These are phyloP conservation scores for Striga hermonthica DNA, from an alignment of 305 asterid species.

Conservation along the genomic window DNA sequence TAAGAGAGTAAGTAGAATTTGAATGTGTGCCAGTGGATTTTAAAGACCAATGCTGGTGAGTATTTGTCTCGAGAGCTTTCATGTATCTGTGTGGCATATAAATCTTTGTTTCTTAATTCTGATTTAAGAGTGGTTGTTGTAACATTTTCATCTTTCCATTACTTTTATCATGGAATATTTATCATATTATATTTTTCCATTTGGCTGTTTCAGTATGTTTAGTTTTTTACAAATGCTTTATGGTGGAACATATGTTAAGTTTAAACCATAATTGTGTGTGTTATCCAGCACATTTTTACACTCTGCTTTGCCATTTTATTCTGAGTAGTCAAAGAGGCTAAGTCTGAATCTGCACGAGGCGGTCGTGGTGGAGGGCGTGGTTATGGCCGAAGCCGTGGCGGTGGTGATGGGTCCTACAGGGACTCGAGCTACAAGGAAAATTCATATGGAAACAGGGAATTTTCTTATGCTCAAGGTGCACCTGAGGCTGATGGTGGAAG, in stretches of 20 bases:
- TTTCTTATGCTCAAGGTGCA: conserved; percentile 35
- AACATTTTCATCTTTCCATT: too few relatives aligned
- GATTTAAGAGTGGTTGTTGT: too few relatives aligned
- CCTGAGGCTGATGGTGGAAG: conserved; percentile 47
- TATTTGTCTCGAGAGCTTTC: too few relatives aligned
- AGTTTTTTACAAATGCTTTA: background rate
- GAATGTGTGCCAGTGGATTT: too few relatives aligned
- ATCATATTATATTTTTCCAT: background rate
- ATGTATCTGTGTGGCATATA: too few relatives aligned
- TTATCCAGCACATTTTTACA: background rate
- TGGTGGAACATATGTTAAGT: background rate
- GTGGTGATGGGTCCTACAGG: conserved; percentile 49
- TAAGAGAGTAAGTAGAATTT: too few relatives aligned
- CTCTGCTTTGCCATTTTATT: background rate
- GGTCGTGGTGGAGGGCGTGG: conserved; percentile 75
- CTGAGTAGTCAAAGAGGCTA: conserved; percentile 60
- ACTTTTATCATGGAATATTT: too few relatives aligned
- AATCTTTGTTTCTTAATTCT: too few relatives aligned
- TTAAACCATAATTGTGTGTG: background rate
- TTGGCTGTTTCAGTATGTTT: background rate
- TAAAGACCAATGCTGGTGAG: too few relatives aligned
- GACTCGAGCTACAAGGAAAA: conserved; percentile 48
- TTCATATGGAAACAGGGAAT: conserved; percentile 49
- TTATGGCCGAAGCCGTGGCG: conserved; percentile 53
- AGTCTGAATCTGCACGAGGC: conserved; percentile 57